Evolutionary conservation across 139 green algal genomes (phyloP).

Genomic region (Ulvella scutata): DNA sequence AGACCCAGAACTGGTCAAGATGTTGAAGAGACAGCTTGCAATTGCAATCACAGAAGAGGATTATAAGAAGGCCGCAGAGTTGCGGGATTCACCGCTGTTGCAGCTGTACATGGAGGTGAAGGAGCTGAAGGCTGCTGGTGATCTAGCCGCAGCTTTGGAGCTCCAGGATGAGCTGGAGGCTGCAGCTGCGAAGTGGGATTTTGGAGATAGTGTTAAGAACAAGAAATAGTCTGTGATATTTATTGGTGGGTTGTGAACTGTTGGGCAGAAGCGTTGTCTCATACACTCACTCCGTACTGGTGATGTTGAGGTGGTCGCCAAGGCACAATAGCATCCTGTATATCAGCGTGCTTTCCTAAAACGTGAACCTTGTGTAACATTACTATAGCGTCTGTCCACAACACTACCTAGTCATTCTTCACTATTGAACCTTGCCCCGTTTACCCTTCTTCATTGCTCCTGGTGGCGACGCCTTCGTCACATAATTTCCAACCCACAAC

Average conservation of each 20-base stretch:
- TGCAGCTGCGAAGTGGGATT: background rate
- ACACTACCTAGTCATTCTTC: too few relatives aligned
- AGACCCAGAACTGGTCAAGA: conserved; percentile 18
- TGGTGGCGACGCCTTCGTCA: background rate
- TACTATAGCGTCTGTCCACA: too few relatives aligned
- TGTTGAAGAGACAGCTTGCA: conserved; percentile 15
- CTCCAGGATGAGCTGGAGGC: background rate
- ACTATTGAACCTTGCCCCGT: too few relatives aligned
- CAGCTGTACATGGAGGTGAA: conserved; percentile 9
- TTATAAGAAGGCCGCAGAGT: conserved; percentile 12
- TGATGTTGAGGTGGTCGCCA: too few relatives aligned
- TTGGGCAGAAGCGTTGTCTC: too few relatives aligned
- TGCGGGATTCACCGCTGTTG: conserved; percentile 22
- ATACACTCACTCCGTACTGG: too few relatives aligned
- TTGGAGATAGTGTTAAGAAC: too few relatives aligned
- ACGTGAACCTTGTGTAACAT: too few relatives aligned
- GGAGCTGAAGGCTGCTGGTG: background rate
- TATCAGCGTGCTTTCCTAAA: too few relatives aligned
- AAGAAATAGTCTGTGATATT: too few relatives aligned
- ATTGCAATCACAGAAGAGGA: conserved; percentile 21
- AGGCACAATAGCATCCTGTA: too few relatives aligned
- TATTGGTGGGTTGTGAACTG: too few relatives aligned
- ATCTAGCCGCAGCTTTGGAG: background rate
- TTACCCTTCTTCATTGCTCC: background rate
- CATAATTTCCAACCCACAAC: conserved; percentile 5